Evolutionary conservation across 768 basidiomycete genomes (phyloP).

Genomic region (Lentinus brumalis): DNA sequence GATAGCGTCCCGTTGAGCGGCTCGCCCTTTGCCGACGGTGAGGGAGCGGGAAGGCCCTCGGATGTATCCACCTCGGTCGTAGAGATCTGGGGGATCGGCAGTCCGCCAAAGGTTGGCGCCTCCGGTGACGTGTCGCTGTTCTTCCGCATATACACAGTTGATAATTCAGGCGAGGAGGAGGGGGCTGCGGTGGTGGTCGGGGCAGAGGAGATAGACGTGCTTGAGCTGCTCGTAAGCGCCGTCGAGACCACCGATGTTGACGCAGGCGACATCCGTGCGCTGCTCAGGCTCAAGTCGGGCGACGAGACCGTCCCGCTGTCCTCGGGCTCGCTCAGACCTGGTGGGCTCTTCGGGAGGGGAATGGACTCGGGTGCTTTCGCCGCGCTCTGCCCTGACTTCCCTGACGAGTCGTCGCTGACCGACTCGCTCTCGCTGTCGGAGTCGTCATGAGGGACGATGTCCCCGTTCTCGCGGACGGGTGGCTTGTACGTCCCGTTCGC

Average conservation of each 20-base stretch:
- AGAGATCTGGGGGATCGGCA: slow-evolving; percentile 57
- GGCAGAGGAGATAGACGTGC: slow-evolving; percentile 22
- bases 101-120: slow-evolving; percentile 38
- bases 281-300: slow-evolving; percentile 16
- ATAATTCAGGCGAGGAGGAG: not conserved
- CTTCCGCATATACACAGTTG: slow-evolving; percentile 7
- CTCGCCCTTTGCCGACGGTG: not conserved
- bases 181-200: slow-evolving; percentile 28
- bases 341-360: not conserved
- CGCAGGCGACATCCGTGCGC: slow-evolving; percentile 24
- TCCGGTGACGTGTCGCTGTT: slow-evolving; percentile 11
- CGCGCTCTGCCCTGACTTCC: slow-evolving; percentile 1
- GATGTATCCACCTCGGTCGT: slow-evolving; percentile 50
- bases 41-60: not conserved
- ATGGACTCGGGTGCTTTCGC: not conserved
- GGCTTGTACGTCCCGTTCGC: slow-evolving; percentile 63
- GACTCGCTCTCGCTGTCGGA: slow-evolving; percentile 22
- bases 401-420: slow-evolving; percentile 33
- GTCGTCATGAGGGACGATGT: slow-evolving; percentile 7
- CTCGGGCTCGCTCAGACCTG: slow-evolving; percentile 2
- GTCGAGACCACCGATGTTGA: slow-evolving; percentile 30
- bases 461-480: slow-evolving; percentile 8
- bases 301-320: slow-evolving; percentile 14
- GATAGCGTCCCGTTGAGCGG: slow-evolving; percentile 2
- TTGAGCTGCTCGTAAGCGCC: slow-evolving; percentile 1